Base-by-base conservation (phyloP, 192 early-diverging fungal species). In the Coemansia sp. region DNA sequence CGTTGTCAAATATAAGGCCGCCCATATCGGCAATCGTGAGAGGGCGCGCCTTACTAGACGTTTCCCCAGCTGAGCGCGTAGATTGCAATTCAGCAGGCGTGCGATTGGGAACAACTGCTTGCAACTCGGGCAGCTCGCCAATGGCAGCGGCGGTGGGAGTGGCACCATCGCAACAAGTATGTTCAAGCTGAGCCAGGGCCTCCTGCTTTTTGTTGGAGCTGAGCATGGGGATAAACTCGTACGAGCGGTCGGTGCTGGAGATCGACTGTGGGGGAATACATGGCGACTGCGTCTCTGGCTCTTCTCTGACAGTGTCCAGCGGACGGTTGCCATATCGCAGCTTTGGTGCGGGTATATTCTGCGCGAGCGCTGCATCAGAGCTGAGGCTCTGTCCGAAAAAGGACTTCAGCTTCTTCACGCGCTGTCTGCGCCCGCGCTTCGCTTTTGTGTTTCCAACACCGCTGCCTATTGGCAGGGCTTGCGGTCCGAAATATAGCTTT, bases 331-430 rank as follows among this genome's bases (percentile, higher is more conserved):
- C 46, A 27, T 14, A 28, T 2, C 9, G 2, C 4, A 10, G 26
- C 9, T 45, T 8, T 28, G 26, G 23, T 25, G 43, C 26, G 13
- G 26, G 13, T 28, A 27, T 11, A 11, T 11, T 11, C 36, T 67
- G 64, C 32, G 29, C 39, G 15, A 56, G 35, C 26, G 57, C 38
- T 0, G 66, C 48, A n/a, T 68, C 66, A 9, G 66, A 42, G 29
- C 39, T 47, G n/a, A 68, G 53, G 45, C 66, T 68, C 33, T 68
- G 66, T 11, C 66, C 66, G 29, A 68, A 68, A 35, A 68, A 68
- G 20, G 38, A 42, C 18, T 53, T 52, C 18, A 68, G 58, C 34
- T 61, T 61, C 20, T 56, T 43, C 1, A 40, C 65, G 0, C 58
- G 52, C 24, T 41, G 57, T 4, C 53, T 52, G 30, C 34, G 24